Conservation (phyloP, 352 stramenopile genomes). For the Globisporangium camurandrum region DNA sequence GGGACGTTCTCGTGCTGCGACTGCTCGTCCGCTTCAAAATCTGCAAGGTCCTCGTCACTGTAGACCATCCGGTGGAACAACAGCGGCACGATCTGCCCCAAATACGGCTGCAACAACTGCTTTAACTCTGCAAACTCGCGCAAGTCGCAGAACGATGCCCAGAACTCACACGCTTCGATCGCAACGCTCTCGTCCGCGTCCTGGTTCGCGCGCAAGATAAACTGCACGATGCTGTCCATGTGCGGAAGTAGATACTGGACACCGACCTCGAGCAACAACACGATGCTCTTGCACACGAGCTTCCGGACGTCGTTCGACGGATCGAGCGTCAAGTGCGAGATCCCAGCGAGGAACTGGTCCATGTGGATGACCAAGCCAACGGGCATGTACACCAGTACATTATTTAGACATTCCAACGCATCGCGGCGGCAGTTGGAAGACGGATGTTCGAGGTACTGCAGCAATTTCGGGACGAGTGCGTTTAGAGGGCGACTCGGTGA, state of each 20-base stretch:
- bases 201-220: conserved; percentile 85
- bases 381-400: conserved; percentile 85
- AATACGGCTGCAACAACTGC: conserved; percentile 71
- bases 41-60: conserved; percentile 87
- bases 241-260: conserved; percentile 87
- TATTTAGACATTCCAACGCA: conserved; percentile 86
- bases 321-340: conserved; percentile 84
- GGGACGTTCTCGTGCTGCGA: conserved; percentile 82
- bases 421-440: conserved; percentile 69
- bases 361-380: conserved; percentile 86
- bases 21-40: conserved; percentile 88
- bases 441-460: conserved; percentile 87
- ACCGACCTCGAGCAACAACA: conserved; percentile 83
- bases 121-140: conserved; percentile 89
- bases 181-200: conserved; percentile 82
- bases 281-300: conserved; percentile 89
- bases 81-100: conserved; percentile 88
- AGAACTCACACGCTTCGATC: conserved; percentile 89
- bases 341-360: conserved; percentile 84
- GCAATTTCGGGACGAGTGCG: conserved; percentile 79
- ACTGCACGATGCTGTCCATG: conserved; percentile 88
- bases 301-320: conserved; percentile 72
- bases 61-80: conserved; percentile 95
- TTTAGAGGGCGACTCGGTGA: conserved; percentile 83
- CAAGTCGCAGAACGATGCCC: conserved; percentile 88